These are phyloP conservation scores for Aleurites moluccanus DNA, from an alignment of 441 rosid species.

Conservation along the genomic window DNA sequence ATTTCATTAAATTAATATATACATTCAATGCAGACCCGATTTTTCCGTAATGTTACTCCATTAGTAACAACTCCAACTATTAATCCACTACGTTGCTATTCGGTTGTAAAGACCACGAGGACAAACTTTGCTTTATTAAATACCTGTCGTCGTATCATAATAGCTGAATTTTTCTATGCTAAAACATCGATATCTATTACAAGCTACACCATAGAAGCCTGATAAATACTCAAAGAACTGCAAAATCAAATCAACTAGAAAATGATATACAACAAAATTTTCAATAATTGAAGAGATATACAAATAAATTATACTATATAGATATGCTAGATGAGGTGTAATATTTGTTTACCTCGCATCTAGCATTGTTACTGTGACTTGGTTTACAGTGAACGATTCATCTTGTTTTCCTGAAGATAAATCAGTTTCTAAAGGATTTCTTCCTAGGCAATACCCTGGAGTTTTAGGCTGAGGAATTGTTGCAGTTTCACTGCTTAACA, in stretches of 20 bases:
- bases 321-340: background rate
- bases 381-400: constrained; percentile 67
- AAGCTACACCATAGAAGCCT: background rate
- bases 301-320: background rate
- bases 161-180: background rate
- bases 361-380: constrained; percentile 67
- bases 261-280: constrained; percentile 8
- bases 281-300: constrained; percentile 1
- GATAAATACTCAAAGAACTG: background rate
- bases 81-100: too few species aligned
- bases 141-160: too few species aligned
- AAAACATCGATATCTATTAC: background rate
- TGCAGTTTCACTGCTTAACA: constrained; percentile 65
- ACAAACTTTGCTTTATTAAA: too few species aligned
- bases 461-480: constrained; percentile 57
- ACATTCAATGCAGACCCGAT: too few species aligned
- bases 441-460: constrained; percentile 69
- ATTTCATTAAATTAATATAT: too few species aligned
- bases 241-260: background rate
- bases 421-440: constrained; percentile 51
- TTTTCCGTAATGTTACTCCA: too few species aligned
- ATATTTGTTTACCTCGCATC: constrained; percentile 48
- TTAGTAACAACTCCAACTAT: too few species aligned
- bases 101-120: too few species aligned
- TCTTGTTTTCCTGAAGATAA: constrained; percentile 64